phyloP scores from a whole-genome alignment of 441 rosid species.

The Arabidopsis lyrata region DNA sequence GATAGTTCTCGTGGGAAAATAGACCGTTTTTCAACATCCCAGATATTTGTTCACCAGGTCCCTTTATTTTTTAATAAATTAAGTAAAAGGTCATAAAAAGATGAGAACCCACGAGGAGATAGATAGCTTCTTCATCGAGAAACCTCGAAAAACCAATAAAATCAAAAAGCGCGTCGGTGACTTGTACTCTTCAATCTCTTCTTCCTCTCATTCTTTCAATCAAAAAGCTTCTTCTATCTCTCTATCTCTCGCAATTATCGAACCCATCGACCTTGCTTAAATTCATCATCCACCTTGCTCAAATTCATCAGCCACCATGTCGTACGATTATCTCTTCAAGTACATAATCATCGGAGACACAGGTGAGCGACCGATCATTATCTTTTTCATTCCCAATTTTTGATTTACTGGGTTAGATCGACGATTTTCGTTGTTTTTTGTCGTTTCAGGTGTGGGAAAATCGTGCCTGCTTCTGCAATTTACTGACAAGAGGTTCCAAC shows the following conservation, averaged over 20 bases:
- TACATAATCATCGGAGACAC: slow-evolving; percentile 90
- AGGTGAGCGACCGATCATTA: slow-evolving; percentile 45
- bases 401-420: slow-evolving; percentile 13
- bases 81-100: too few species aligned
- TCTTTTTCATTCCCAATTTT: not conserved
- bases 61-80: too few species aligned
- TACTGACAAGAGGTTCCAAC: slow-evolving; percentile 82
- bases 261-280: not conserved
- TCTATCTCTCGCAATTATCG: not conserved
- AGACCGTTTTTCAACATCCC: too few species aligned
- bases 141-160: slow-evolving; percentile 18
- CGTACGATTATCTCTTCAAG: slow-evolving; percentile 86
- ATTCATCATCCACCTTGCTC: slow-evolving; percentile 37
- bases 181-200: slow-evolving; percentile 42
- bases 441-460: slow-evolving; percentile 65
- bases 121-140: slow-evolving; percentile 34
- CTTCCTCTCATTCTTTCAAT: slow-evolving; percentile 32
- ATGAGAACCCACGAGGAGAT: not conserved
- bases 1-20: too few species aligned
- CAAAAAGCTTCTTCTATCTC: too few species aligned
- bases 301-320: slow-evolving; percentile 53
- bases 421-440: slow-evolving; percentile 25
- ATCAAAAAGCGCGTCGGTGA: slow-evolving; percentile 40
- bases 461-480: slow-evolving; percentile 75
- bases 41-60: too few species aligned